Conservation (phyloP, 805 yeast genomes). For the Yarrowia bubula region DNA sequence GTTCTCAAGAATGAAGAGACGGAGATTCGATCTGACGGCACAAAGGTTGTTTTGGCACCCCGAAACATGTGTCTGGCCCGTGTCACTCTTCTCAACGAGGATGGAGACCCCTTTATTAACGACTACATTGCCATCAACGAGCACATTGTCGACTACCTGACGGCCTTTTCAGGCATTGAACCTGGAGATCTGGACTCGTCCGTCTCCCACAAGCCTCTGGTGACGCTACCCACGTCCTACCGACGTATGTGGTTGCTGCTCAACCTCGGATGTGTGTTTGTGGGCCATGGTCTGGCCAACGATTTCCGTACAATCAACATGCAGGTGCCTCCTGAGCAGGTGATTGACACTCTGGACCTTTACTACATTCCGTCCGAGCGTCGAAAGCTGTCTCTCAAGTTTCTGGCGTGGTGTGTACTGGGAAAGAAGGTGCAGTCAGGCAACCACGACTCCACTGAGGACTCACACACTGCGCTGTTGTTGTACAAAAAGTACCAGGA, state of each 20-base stretch:
- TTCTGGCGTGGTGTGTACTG: conserved; percentile 76
- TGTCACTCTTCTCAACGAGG: conserved; percentile 72
- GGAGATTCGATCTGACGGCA: conserved; percentile 74
- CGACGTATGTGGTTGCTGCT: conserved; percentile 85
- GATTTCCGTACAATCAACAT: conserved; percentile 93
- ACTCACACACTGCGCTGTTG: conserved; percentile 80
- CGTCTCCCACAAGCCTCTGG: conserved; percentile 64
- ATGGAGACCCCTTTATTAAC: conserved; percentile 82
- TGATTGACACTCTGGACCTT: conserved; percentile 82
- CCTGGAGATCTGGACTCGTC: conserved; percentile 82
- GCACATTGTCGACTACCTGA: conserved; percentile 74
- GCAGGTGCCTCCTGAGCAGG: conserved; percentile 80
- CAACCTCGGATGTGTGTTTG: conserved; percentile 85
- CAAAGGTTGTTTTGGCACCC: conserved; percentile 68
- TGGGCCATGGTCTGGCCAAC: conserved; percentile 89
- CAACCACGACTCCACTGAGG: conserved; percentile 96
- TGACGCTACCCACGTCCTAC: conserved; percentile 77
- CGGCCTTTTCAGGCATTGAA: conserved; percentile 90
- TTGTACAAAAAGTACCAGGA: conserved; percentile 72
- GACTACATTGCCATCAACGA: conserved; percentile 79
- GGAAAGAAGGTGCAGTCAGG: conserved; percentile 80
- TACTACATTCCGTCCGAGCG: conserved; percentile 73
- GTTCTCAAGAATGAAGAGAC: conserved; percentile 71
- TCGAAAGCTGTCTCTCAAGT: conserved; percentile 78
- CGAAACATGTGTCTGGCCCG: conserved; percentile 77